Base-by-base conservation (phyloP, 179 eudicot species). In the Drosera spatulata region DNA sequence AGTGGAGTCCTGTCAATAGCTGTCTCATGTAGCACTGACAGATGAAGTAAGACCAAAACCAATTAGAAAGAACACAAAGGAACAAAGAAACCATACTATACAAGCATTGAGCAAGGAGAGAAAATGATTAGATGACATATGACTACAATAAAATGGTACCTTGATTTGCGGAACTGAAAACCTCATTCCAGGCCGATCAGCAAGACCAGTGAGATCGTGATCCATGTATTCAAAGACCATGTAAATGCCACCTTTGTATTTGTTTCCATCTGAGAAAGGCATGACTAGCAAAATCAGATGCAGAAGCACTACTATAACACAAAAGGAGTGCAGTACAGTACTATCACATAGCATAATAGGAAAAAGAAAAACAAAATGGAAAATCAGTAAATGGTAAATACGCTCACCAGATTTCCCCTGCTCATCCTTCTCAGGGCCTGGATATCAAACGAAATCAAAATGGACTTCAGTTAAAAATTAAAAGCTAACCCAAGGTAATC, bases 221-320 rank as follows among this genome's bases (percentile, higher is more conserved):
- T 93, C 99, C 99, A 93, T 93, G 76, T 93, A 93, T 67, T 90
- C 97, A 76, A 93, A 93, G 68, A 93, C 99, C 99, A 93, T 86
- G 77, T 86, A 93, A 53, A 89, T 93, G 66, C 84, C 86, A 55
- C 95, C 93, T 66, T 80, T 83, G 65, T 79, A 85, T 71, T 85
- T 85, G 66, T 83, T 81, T 54, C 83, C 82, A 77, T 84, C 97
- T 88, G 81, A 69, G 69, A 50, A 60, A 39, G 33, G 41, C 39
- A 65, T 55, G 45, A 40, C 9, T 42, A 41, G 13, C 42, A 22
- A 59, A 6, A 48, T 38, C 38, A 13, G n/a, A 43, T 46, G 59
- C 10, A 8, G 14, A n/a, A 64, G 45, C 48, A 10, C 41, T 12
- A 48, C 11, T 10, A 38, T 43, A 7, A 56, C 7, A 39, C 22